phyloP scores from a whole-genome alignment of 208 protist genomes.

The Trypanosoma grayi region DNA sequence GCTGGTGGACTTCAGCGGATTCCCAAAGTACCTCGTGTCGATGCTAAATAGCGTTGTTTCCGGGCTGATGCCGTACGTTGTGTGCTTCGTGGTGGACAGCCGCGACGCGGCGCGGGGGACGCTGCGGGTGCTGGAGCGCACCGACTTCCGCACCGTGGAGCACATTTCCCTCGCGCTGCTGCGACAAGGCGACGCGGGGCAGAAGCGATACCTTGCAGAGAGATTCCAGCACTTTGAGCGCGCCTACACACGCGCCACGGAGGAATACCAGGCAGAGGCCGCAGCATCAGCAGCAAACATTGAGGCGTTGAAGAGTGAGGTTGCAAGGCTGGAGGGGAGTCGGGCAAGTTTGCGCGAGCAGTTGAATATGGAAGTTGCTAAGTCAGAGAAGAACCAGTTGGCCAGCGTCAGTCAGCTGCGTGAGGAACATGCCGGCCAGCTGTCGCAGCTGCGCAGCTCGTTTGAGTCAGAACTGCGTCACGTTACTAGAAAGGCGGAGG shows the following conservation, averaged over 20 bases:
- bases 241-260: slow-evolving; percentile 14
- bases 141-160: slow-evolving; percentile 77
- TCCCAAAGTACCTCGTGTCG: slow-evolving; percentile 72
- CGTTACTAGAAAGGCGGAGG: slow-evolving; percentile 19
- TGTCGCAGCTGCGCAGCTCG: slow-evolving; percentile 18
- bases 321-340: slow-evolving; percentile 20
- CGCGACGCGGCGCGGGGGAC: slow-evolving; percentile 34
- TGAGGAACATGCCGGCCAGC: slow-evolving; percentile 28
- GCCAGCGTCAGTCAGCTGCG: slow-evolving; percentile 17
- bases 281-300: slow-evolving; percentile 21
- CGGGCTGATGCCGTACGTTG: slow-evolving; percentile 31
- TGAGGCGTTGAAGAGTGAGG: slow-evolving; percentile 30
- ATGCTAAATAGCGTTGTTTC: slow-evolving; percentile 55
- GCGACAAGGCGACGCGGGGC: slow-evolving; percentile 74
- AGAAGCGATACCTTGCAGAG: slow-evolving; percentile 84
- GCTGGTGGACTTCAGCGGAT: slow-evolving; percentile 77
- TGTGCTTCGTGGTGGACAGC: slow-evolving; percentile 42
- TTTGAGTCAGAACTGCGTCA: slow-evolving; percentile 18
- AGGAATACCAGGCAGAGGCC: slow-evolving; percentile 23
- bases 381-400: slow-evolving; percentile 29
- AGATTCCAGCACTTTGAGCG: slow-evolving; percentile 74
- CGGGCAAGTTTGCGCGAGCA: slow-evolving; percentile 21
- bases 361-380: slow-evolving; percentile 11
- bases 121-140: slow-evolving; percentile 72
- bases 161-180: slow-evolving; percentile 75